A percentile compares a stretch with the other conserved stretches of the same genome.
phyloP scores from a whole-genome alignment of 768 basidiomycete genomes.

The Russula brevipes region DNA sequence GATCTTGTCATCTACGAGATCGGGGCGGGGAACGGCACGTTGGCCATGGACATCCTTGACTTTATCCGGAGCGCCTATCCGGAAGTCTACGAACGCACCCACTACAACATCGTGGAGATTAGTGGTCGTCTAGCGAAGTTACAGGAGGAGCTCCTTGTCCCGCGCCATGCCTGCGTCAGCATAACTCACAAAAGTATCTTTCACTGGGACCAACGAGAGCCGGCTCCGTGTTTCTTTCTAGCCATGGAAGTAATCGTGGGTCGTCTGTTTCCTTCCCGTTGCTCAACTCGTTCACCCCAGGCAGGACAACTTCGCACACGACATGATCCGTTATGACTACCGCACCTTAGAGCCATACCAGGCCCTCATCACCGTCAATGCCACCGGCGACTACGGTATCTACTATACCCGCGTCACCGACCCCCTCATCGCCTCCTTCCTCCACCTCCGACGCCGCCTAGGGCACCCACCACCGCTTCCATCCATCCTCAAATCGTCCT shows the following conservation, averaged over 20 bases:
- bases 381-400: conserved; percentile 74
- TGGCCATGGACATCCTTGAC: conserved; percentile 84
- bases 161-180: conserved; percentile 59
- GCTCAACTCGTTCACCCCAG: neutral
- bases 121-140: conserved; percentile 67
- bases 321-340: conserved; percentile 86
- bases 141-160: conserved; percentile 63
- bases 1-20: conserved; percentile 96
- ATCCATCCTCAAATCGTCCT: conserved; percentile 49
- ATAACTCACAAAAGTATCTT: conserved; percentile 79
- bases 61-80: conserved; percentile 73
- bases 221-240: conserved; percentile 85
- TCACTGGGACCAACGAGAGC: conserved; percentile 69
- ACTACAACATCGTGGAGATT: conserved; percentile 94
- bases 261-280: conserved; percentile 24
- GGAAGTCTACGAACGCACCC: conserved; percentile 88
- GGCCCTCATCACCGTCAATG: conserved; percentile 72
- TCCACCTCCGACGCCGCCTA: conserved; percentile 59
- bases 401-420: conserved; percentile 83
- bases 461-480: conserved; percentile 54
- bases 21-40: conserved; percentile 95
- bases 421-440: conserved; percentile 73
- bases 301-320: conserved; percentile 95
- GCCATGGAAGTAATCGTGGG: conserved; percentile 93
- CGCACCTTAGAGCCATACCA: conserved; percentile 78